These are phyloP conservation scores for Hydnomerulius pinastri DNA, from an alignment of 768 basidiomycete genomes.

Conservation along the genomic window DNA sequence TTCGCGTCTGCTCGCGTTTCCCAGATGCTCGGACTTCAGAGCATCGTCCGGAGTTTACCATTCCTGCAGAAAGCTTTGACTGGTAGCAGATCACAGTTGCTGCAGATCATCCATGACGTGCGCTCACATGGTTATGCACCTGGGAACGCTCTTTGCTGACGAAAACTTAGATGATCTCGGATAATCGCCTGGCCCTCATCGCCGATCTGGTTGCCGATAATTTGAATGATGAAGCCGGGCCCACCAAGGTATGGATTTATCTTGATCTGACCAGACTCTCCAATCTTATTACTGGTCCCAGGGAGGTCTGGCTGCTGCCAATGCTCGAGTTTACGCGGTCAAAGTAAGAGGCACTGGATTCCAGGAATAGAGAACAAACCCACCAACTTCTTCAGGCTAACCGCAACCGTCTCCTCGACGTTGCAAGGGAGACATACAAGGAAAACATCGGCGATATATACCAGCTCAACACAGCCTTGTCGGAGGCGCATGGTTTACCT, in stretches of 20 bases:
- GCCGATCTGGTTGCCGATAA: slow-evolving; percentile 56
- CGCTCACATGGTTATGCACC: slow-evolving; percentile 7
- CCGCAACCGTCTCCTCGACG: slow-evolving; percentile 82
- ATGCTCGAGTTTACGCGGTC: slow-evolving; percentile 87
- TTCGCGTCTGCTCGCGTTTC: slow-evolving; percentile 67
- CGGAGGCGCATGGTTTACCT: slow-evolving; percentile 65
- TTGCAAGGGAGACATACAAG: slow-evolving; percentile 92
- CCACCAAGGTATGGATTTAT: slow-evolving; percentile 53
- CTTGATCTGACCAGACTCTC: not conserved
- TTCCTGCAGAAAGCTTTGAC: slow-evolving; percentile 61
- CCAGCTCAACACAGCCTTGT: slow-evolving; percentile 57
- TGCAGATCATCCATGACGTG: slow-evolving; percentile 65
- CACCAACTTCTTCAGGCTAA: slow-evolving; percentile 52
- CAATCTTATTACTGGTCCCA: slow-evolving; percentile 24
- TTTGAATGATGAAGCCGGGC: slow-evolving; percentile 71
- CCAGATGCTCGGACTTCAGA: slow-evolving; percentile 80
- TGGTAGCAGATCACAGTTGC: slow-evolving; percentile 57
- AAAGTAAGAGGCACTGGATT: slow-evolving; percentile 41
- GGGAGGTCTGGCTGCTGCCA: slow-evolving; percentile 74
- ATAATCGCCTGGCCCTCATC: slow-evolving; percentile 68
- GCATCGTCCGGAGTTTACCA: slow-evolving; percentile 67
- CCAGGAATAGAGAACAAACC: not conserved
- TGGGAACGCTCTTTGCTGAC: not conserved
- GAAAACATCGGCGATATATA: slow-evolving; percentile 92
- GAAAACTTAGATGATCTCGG: slow-evolving; percentile 62